These are phyloP conservation scores for Penicillium cataractarum DNA, from an alignment of 495 filamentous ascomycete species.

Conservation along the genomic window DNA sequence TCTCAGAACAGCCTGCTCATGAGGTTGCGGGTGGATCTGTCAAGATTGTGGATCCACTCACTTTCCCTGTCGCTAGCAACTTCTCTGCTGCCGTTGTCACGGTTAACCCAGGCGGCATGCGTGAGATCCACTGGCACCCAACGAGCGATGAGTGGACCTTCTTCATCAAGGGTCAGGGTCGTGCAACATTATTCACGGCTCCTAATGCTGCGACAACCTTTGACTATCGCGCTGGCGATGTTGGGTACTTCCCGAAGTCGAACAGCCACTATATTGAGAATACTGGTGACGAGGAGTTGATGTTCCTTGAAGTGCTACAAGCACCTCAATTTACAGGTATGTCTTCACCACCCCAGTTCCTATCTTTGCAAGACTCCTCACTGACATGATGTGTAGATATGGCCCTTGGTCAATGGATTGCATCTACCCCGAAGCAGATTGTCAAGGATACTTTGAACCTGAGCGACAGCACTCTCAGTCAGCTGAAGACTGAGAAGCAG, in stretches of 20 bases:
- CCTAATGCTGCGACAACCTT: constrained; percentile 65
- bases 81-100: constrained; percentile 68
- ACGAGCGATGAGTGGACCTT: constrained; percentile 77
- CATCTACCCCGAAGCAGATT: constrained; percentile 64
- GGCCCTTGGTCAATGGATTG: constrained; percentile 66
- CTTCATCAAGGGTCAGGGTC: constrained; percentile 68
- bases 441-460: constrained; percentile 64
- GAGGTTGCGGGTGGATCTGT: constrained; percentile 64
- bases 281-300: constrained; percentile 65
- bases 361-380: background rate
- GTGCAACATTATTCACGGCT: constrained; percentile 68
- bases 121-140: constrained; percentile 83
- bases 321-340: constrained; percentile 62
- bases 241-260: constrained; percentile 68
- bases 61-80: constrained; percentile 62
- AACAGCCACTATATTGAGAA: constrained; percentile 77
- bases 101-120: constrained; percentile 70
- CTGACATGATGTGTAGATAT: constrained; percentile 48
- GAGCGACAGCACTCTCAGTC: constrained; percentile 54
- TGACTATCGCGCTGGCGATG: constrained; percentile 74
- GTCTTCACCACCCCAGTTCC: constrained; percentile 7
- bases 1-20: constrained; percentile 62
- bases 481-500: constrained; percentile 64
- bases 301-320: constrained; percentile 73
- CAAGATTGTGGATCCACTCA: constrained; percentile 66